Conservation (phyloP, 129 eudicot genomes). For the Calendula officinalis region DNA sequence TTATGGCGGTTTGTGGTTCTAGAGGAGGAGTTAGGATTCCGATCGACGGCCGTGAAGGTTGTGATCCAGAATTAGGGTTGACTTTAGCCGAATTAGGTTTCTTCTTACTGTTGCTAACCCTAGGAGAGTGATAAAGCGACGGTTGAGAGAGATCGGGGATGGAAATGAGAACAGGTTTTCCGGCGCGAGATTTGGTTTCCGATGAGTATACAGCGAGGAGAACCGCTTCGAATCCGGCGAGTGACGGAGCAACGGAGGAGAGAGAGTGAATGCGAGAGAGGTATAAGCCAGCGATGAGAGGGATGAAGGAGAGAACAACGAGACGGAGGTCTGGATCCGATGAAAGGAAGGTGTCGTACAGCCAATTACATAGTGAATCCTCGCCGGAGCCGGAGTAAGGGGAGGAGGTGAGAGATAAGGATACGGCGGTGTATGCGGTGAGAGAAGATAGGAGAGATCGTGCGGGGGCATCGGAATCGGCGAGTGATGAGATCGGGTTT, state of each 20-base stretch:
- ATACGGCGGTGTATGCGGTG: slow-evolving; percentile 61
- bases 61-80: slow-evolving; percentile 30
- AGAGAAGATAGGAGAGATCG: slow-evolving; percentile 68
- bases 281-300: slow-evolving; percentile 55
- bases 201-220: slow-evolving; percentile 60
- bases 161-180: slow-evolving; percentile 54
- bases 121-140: slow-evolving; percentile 76
- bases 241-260: slow-evolving; percentile 33
- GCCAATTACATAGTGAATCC: slow-evolving; percentile 85
- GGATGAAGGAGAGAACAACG: slow-evolving; percentile 78
- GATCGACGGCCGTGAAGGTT: slow-evolving; percentile 20
- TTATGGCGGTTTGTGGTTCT: slow-evolving; percentile 77
- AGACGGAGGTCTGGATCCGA: slow-evolving; percentile 83
- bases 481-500: slow-evolving; percentile 61
- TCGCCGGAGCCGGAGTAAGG: slow-evolving; percentile 68
- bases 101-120: slow-evolving; percentile 31
- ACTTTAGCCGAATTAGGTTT: slow-evolving; percentile 26
- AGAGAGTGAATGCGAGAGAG: slow-evolving; percentile 59
- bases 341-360: slow-evolving; percentile 78
- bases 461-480: slow-evolving; percentile 92
- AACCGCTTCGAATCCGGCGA: slow-evolving; percentile 87
- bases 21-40: slow-evolving; percentile 66
- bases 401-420: slow-evolving; percentile 51
- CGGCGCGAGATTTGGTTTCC: slow-evolving; percentile 70
- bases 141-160: slow-evolving; percentile 84